Evolutionary conservation across 257 asterid genomes (phyloP).

Genomic region (Osmanthus fragrans): DNA sequence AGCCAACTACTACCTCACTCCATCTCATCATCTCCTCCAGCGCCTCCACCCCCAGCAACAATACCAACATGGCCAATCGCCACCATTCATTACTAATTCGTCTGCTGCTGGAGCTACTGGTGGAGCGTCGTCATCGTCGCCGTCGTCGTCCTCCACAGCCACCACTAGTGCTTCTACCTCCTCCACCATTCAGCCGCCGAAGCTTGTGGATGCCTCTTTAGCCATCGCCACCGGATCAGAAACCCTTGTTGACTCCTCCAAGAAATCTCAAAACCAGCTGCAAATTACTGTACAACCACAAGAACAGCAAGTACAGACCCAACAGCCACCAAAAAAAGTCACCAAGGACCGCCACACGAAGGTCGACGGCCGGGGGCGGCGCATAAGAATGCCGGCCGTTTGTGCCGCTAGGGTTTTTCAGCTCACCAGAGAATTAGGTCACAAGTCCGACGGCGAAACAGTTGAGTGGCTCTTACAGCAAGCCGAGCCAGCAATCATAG

Average conservation of each 20-base stretch:
- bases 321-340: slow-evolving; percentile 44
- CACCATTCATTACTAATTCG: slow-evolving; percentile 38
- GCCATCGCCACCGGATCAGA: slow-evolving; percentile 63
- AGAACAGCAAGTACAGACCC: slow-evolving; percentile 11
- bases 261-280: slow-evolving; percentile 31
- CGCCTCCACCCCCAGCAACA: slow-evolving; percentile 30
- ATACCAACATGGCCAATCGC: slow-evolving; percentile 31
- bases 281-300: slow-evolving; percentile 28
- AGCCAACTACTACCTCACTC: slow-evolving; percentile 28
- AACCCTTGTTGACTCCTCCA: slow-evolving; percentile 36
- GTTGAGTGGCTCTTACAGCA: slow-evolving; percentile 79
- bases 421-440: slow-evolving; percentile 66
- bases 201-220: slow-evolving; percentile 57
- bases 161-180: slow-evolving; percentile 30
- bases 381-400: slow-evolving; percentile 84
- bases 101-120: background rate
- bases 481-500: slow-evolving; percentile 79
- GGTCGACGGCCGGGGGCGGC: slow-evolving; percentile 83
- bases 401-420: slow-evolving; percentile 88
- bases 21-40: slow-evolving; percentile 42
- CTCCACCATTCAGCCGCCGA: slow-evolving; percentile 20
- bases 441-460: slow-evolving; percentile 79
- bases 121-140: slow-evolving; percentile 11
- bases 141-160: slow-evolving; percentile 27
- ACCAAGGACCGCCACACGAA: slow-evolving; percentile 87